Evolutionary conservation across 768 basidiomycete genomes (phyloP).

Genomic region (Auricularia sp.): DNA sequence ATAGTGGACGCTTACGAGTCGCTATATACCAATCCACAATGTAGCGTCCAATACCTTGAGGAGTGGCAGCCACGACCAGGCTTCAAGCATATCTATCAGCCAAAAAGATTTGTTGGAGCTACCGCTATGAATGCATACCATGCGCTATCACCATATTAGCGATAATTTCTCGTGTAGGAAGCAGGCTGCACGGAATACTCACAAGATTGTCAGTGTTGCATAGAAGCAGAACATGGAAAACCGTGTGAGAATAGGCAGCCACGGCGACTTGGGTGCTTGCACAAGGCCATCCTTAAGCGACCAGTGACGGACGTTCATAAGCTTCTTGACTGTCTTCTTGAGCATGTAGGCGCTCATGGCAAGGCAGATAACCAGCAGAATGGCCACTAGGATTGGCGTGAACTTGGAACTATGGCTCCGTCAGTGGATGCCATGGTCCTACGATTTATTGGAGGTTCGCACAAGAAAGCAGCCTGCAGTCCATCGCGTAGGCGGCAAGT

Average conservation of each 20-base stretch:
- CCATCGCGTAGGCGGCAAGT: not conserved
- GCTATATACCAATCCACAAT: slow-evolving; percentile 1
- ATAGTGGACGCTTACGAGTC: not conserved
- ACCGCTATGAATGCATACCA: not conserved
- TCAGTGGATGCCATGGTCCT: not conserved
- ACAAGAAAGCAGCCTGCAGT: not conserved
- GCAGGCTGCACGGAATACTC: too few species aligned
- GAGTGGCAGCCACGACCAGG: not conserved
- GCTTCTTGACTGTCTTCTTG: not conserved
- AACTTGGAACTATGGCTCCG: not conserved
- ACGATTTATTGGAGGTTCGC: not conserved
- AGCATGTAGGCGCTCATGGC: not conserved
- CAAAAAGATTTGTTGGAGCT: too few species aligned
- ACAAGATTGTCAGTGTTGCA: not conserved
- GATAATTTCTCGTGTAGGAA: too few species aligned
- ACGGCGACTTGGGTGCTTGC: not conserved
- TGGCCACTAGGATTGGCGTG: not conserved
- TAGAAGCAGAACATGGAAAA: not conserved
- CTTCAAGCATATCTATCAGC: not conserved
- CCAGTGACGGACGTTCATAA: not conserved
- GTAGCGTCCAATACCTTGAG: not conserved
- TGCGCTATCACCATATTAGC: not conserved
- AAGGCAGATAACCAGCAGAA: not conserved
- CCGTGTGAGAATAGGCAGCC: not conserved
- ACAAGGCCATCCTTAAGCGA: not conserved